phyloP scores from a whole-genome alignment of 1,284 basidiomycete species.

The Exsudoporus floridanus region DNA sequence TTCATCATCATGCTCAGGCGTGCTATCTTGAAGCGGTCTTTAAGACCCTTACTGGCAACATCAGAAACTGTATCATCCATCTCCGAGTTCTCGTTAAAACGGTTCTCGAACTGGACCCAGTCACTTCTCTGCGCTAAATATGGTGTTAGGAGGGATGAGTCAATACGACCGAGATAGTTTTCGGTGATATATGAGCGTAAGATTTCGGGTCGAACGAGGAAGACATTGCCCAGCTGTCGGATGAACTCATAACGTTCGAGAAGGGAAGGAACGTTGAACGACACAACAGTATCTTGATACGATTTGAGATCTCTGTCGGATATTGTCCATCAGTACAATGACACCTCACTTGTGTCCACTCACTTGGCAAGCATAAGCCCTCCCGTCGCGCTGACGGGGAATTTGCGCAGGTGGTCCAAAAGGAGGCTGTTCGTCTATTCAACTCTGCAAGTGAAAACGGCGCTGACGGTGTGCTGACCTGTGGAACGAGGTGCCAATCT shows the following conservation, averaged over 20 bases:
- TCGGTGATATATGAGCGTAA: slow-evolving; percentile 92
- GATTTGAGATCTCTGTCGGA: slow-evolving; percentile 84
- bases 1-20: slow-evolving; percentile 81
- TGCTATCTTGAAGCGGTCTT: slow-evolving; percentile 65
- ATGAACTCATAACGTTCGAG: slow-evolving; percentile 98
- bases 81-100: slow-evolving; percentile 61
- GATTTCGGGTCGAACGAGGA: slow-evolving; percentile 91
- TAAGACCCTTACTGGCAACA: slow-evolving; percentile 50
- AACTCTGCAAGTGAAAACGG: slow-evolving; percentile 2
- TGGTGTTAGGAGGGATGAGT: slow-evolving; percentile 82
- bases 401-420: slow-evolving; percentile 94
- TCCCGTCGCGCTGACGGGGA: slow-evolving; percentile 94
- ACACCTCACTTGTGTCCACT: slow-evolving; percentile 30
- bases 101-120: slow-evolving; percentile 78
- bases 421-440: slow-evolving; percentile 59
- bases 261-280: slow-evolving; percentile 80
- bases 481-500: slow-evolving; percentile 94
- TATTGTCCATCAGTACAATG: slow-evolving; percentile 1
- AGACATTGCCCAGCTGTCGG: slow-evolving; percentile 95
- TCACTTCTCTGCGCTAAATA: slow-evolving; percentile 91
- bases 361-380: slow-evolving; percentile 98
- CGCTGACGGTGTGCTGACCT: slow-evolving; percentile 47
- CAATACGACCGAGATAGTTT: slow-evolving; percentile 88
- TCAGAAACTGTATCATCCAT: slow-evolving; percentile 45
- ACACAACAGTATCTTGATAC: slow-evolving; percentile 89